Evolutionary conservation across 2,329 filamentous ascomycete genomes (phyloP), one percentile per base, ranked within the genome.

Genomic region (Beauveria caledonica): DNA sequence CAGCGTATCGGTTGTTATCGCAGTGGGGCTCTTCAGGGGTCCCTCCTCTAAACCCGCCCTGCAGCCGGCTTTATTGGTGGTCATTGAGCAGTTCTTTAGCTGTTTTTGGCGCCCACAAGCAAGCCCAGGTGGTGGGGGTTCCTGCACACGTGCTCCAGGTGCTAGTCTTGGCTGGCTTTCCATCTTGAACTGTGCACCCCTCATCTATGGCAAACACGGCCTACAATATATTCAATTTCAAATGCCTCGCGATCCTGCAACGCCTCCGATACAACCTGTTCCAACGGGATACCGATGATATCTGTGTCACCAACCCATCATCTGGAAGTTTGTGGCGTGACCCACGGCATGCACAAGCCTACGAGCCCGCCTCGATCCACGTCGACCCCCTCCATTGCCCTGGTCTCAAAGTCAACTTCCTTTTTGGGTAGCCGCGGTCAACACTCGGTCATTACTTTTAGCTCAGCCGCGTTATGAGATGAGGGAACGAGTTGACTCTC

Each of bases 391-490:
- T 46, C 40, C 19, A n/a, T 7, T 45, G 42, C 13, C 27, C 5
- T 57, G 4, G 27, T 3, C 29, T 7, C 13, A 3, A 3, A n/a
- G 39, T 27, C 10, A 51, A 19, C 36, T 51, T 51, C 46, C 46
- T 45, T 33, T n/a, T 51, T 58, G 45, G 25, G 56, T 44, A 58
- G 56, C 56, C 56, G 56, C 56, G 55, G 21, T 44, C 13, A 17
- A 45, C 5, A 29, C n/a, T 3, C 7, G 10, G 13, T 40, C 10
- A 11, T 36, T 6, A 9, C 15, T 40, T 17, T 58, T 39, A 27
- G 48, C 36, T 36, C 42, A 51, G 39, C 49, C 40, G 36, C 39
- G 27, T n/a, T 59, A 17, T 23, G 19, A 21, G 7, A 40, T 42
- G n/a, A 10, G 2, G 10, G 21, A 10, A 19, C 10, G 8, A n/a